Percentiles rank a stretch among this genome's conserved stretches.
These are phyloP conservation scores for Phytophthora macrochlamydospora DNA, from an alignment of 352 stramenopile genomes.

Conservation along the genomic window DNA sequence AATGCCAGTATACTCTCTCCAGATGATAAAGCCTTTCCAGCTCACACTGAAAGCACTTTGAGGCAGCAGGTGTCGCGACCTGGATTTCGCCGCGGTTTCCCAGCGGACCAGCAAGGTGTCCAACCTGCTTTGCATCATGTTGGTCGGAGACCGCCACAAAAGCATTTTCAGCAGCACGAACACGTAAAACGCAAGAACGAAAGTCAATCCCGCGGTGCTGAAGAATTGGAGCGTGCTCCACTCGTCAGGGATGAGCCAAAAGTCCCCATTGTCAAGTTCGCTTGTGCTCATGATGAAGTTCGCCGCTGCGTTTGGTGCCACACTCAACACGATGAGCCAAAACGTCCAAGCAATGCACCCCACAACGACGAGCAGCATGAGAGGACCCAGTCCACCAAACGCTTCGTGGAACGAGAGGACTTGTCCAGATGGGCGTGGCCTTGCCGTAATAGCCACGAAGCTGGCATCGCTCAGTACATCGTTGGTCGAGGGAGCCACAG, in stretches of 20 bases:
- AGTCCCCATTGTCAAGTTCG: conserved; percentile 23
- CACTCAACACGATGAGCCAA: conserved; percentile 31
- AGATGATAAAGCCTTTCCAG: conserved; percentile 15
- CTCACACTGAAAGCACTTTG: conserved; percentile 1
- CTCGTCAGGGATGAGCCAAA: conserved; percentile 34
- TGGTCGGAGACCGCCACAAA: conserved; percentile 15
- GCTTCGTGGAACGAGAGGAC: not conserved
- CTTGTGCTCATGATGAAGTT: conserved; percentile 39
- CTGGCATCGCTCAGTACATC: not conserved
- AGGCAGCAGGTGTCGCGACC: not conserved
- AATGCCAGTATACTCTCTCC: conserved; percentile 25
- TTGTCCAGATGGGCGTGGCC: not conserved
- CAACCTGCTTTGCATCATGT: conserved; percentile 8
- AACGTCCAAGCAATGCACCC: conserved; percentile 7
- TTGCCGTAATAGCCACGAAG: not conserved
- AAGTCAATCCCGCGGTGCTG: conserved; percentile 2
- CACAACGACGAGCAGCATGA: not conserved
- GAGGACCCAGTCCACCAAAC: conserved; percentile 1
- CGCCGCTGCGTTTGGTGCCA: conserved; percentile 27
- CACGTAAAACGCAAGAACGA: conserved; percentile 19
- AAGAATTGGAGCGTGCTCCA: conserved; percentile 16
- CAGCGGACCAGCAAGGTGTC: not conserved
- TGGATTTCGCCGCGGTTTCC: conserved; percentile 1
- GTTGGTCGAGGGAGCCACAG: not conserved
- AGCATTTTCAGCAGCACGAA: conserved; percentile 21